Evolutionary conservation across 2,329 filamentous ascomycete genomes (phyloP), one percentile per base, ranked within the genome.

Genomic region (Phaeoacremonium minimum): DNA sequence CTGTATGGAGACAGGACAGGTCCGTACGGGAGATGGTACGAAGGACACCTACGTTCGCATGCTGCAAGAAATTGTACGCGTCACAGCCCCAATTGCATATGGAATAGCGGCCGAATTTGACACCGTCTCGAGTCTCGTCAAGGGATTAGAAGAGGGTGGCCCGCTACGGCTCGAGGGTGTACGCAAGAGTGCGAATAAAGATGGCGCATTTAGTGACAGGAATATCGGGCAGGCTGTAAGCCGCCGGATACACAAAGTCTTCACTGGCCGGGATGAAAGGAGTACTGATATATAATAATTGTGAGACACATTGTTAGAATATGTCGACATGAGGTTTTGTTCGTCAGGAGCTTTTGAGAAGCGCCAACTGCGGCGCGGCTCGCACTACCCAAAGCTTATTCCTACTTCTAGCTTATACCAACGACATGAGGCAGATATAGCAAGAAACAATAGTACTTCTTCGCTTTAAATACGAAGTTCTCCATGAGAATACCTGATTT

Each of bases 1-100:
- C 55, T 90, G 85, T 60, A 89, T 90, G 83, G 85, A 87, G 36
- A 67, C 69, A 1, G 86, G 86, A 0, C 86, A 91, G 58, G 83
- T 91, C 29, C 78, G 77, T 37, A 76, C 80, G 0, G 86, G 86
- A 18, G 75, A 83, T 18, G 74, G 77, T 30, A 61, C 71, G 3
- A 56, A 64, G 6, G 85, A 90, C 48, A 87, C 80, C 0, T 91
- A 83, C 44, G 65, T 79, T 30, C 77, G 77, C 45, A 87, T 91
- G 85, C 63, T 93, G 34, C 82, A 88, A 58, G 82, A 89, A 59
- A 77, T 90, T 28, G 69, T 70, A 12, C 75, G 85, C 13, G 73
- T 91, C 13, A 90, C 87, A 6, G 74, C 79, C 0, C 76, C 83
- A 0, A 77, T 88, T 49, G 86, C 86, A 0, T 77, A 83, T 43